Conservation (phyloP, 495 filamentous ascomycete species). For the Apodospora peruviana region DNA sequence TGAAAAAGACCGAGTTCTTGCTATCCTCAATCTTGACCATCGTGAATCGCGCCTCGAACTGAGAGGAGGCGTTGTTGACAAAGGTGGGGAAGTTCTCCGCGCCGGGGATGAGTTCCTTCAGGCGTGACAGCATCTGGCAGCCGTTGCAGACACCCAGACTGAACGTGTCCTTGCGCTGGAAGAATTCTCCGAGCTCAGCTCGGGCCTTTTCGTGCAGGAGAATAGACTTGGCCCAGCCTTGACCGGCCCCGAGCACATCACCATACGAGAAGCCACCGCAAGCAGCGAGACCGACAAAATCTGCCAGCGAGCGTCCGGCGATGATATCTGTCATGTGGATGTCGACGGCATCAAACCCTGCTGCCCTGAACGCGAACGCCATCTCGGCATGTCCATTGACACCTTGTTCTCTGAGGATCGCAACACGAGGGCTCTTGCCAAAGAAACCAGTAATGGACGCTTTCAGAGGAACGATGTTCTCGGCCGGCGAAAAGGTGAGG, state of each 20-base stretch:
- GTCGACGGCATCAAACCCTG: slow-evolving; percentile 86
- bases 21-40: slow-evolving; percentile 80
- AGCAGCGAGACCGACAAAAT: slow-evolving; percentile 83
- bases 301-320: slow-evolving; percentile 66
- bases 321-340: slow-evolving; percentile 97
- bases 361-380: slow-evolving; percentile 88
- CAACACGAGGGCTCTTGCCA: slow-evolving; percentile 72
- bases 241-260: slow-evolving; percentile 90
- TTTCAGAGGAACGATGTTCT: slow-evolving; percentile 66
- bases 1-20: slow-evolving; percentile 76
- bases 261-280: slow-evolving; percentile 98
- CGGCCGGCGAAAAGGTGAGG: slow-evolving; percentile 74
- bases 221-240: slow-evolving; percentile 95
- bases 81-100: slow-evolving; percentile 83
- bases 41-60: slow-evolving; percentile 84
- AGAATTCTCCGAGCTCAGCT: slow-evolving; percentile 76
- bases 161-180: slow-evolving; percentile 85
- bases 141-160: slow-evolving; percentile 95
- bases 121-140: slow-evolving; percentile 85
- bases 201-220: slow-evolving; percentile 74
- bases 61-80: slow-evolving; percentile 76
- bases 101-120: slow-evolving; percentile 83
- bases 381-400: slow-evolving; percentile 95
- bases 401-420: slow-evolving; percentile 91
- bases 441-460: slow-evolving; percentile 65